Evolutionary conservation across 345 rosid species (phyloP).

Genomic region (Syzygium aromaticum): DNA sequence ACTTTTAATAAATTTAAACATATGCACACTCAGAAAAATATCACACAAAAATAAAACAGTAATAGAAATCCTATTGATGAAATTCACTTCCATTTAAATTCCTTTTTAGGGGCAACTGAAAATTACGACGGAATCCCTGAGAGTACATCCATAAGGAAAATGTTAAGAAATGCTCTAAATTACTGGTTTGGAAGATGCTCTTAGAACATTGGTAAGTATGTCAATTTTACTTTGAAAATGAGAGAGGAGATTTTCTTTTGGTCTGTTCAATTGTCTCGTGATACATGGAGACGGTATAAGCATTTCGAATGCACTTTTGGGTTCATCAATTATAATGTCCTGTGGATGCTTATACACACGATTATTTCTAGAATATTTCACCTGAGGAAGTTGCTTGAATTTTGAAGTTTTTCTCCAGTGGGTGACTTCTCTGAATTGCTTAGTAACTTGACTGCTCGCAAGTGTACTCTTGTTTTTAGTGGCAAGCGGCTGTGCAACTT

Average conservation of each 20-base stretch:
- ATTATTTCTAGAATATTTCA: background rate
- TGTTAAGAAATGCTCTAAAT: background rate
- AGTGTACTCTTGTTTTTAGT: background rate
- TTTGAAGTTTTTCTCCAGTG: background rate
- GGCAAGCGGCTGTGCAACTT: background rate
- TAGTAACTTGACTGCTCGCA: background rate
- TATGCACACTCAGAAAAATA: background rate
- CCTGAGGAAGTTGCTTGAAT: background rate
- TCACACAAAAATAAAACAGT: background rate
- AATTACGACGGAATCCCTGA: background rate
- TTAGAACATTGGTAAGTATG: background rate
- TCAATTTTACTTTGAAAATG: background rate
- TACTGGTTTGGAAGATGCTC: background rate
- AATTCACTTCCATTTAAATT: background rate
- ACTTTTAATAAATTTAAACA: background rate
- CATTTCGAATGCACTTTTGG: background rate
- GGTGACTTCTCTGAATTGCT: background rate
- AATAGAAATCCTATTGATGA: background rate
- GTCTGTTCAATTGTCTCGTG: background rate
- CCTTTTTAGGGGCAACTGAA: background rate
- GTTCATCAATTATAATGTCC: background rate
- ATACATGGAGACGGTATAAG: background rate
- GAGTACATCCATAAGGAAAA: background rate
- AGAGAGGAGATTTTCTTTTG: background rate
- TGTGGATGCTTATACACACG: background rate